Evolutionary conservation across 768 basidiomycete species (phyloP), one percentile per base, ranked within the genome.

Genomic region (Candolleomyces eurysporus): DNA sequence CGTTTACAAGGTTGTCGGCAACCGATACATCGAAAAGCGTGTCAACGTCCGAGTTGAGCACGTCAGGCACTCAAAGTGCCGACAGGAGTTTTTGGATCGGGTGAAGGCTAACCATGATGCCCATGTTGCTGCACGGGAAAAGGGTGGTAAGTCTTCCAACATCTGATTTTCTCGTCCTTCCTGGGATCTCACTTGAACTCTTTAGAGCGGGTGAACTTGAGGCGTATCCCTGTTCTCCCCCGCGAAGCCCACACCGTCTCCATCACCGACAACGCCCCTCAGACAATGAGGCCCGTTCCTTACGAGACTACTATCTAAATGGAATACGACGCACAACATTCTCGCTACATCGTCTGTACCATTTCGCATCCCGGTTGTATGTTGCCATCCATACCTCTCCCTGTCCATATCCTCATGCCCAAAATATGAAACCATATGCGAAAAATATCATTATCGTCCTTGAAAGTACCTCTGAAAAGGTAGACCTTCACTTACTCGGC

Each of bases 11-110:
- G 84, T 98, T 72, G 96, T 99, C 72, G 96, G 96, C 66, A 96
- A 96, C 83, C 93, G 97, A 68, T 99, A 96, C 89, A 79, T 99
- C 61, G 95, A 98, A 83, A 99, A 99, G 85, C 92, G 96, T 61
- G 96, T 99, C 78, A 99, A 98, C 88, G 79, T 97, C 81, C 91
- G 93, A 65, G 84, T 95, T 70, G 96, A 98, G 83, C 96, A 98
- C 82, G 80, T 96, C 75, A 86, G 79, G 71, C 96, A 98, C 86
- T 98, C 96, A 69, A 94, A 93, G 79, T 98, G 96, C 78, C 87
- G 96, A 71, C 89, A 96, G 79, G 96, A 98, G 78, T 99, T 99
- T 82, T 81, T 97, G 75, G 92, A 94, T 77, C 84, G 97, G 68
- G 97, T 98, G 72, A 92, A 96, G 86, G 78, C 82, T 66, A 98